These are phyloP conservation scores for Mucor mucedo DNA, from an alignment of 371 early-diverging fungal genomes.

Conservation along the genomic window DNA sequence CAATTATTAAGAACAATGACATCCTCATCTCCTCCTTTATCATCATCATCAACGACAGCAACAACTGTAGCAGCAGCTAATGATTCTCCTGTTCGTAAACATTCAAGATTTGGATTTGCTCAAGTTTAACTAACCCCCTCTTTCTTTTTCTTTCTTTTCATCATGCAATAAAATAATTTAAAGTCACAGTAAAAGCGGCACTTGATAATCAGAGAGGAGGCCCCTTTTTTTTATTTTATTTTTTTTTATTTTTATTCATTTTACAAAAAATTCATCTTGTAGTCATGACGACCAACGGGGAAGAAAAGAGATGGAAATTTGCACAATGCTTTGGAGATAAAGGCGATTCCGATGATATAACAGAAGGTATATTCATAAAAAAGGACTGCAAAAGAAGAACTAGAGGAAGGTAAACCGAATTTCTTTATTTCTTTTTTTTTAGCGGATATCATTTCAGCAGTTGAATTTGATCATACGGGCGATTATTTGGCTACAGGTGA, in stretches of 20 bases:
- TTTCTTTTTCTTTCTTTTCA: neutral
- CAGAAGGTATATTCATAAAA: conserved; percentile 78
- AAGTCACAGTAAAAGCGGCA: neutral
- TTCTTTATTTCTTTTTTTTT: neutral
- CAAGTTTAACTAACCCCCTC: conserved; percentile 19
- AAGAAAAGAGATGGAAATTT: conserved; percentile 78
- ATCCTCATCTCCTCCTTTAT: neutral
- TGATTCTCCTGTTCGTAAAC: conserved; percentile 49
- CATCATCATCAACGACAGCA: neutral
- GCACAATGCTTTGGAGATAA: conserved; percentile 99
- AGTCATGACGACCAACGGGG: conserved; percentile 1
- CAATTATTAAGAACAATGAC: conserved; percentile 35
- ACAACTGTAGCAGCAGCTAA: conserved; percentile 5
- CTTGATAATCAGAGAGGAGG: too few species aligned
- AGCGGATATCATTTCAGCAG: conserved; percentile 98
- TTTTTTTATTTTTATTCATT: neutral
- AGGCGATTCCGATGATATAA: conserved; percentile 95
- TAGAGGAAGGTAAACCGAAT: neutral
- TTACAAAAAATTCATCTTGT: neutral
- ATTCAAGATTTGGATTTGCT: conserved; percentile 55
- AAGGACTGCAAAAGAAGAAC: neutral
- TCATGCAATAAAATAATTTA: neutral
- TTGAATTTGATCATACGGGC: conserved; percentile 97
- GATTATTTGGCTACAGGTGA: conserved; percentile 98
- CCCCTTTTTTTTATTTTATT: neutral